A percentile compares a stretch with the other conserved stretches of the same genome.
Conservation (phyloP, 371 early-diverging fungal genomes). For the Mortierella sp. region DNA sequence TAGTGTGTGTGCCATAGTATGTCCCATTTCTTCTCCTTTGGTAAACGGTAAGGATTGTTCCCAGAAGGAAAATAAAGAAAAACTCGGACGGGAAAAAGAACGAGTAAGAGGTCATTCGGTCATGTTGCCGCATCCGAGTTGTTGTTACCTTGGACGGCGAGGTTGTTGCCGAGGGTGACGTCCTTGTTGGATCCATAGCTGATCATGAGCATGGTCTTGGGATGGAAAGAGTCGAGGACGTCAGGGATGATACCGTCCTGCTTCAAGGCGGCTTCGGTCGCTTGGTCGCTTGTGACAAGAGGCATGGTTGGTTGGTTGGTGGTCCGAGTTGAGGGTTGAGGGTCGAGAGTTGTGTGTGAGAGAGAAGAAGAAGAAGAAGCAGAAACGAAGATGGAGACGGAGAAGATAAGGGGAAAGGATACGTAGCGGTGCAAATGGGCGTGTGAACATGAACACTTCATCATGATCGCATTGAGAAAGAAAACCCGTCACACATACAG, state of each 20-base stretch:
- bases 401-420: background rate
- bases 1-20: background rate
- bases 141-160: slow-evolving; percentile 54
- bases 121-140: background rate
- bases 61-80: background rate
- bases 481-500: background rate
- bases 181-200: slow-evolving; percentile 61
- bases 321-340: background rate
- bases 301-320: slow-evolving; percentile 58
- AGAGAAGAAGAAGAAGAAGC: background rate
- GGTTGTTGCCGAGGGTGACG: slow-evolving; percentile 65
- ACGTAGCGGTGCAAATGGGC: background rate
- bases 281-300: slow-evolving; percentile 64
- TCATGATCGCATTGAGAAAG: no score
- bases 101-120: background rate
- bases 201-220: slow-evolving; percentile 61
- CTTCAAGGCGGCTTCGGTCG: slow-evolving; percentile 60
- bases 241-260: slow-evolving; percentile 64
- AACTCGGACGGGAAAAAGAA: background rate
- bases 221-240: slow-evolving; percentile 59
- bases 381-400: background rate
- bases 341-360: background rate
- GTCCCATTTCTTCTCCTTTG: background rate
- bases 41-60: background rate
- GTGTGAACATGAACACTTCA: background rate